Percentiles rank a stretch among this genome's conserved stretches.
Evolutionary conservation across 208 protist genomes (phyloP).

Genomic region (Novymonas esmeraldas): DNA sequence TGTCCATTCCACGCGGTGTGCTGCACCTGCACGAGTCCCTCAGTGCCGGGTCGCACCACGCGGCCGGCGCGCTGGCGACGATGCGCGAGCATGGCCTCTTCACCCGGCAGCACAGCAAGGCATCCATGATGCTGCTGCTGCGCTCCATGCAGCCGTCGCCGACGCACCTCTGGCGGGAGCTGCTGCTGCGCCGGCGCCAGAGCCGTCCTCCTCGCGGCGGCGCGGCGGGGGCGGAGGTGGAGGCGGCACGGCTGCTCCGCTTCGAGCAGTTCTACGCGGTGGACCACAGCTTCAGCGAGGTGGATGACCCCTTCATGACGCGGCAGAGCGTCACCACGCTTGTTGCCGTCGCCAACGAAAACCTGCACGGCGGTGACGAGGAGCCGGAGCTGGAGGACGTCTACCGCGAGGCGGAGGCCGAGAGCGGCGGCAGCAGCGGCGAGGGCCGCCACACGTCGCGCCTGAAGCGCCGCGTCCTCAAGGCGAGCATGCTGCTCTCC

Average conservation of each 20-base stretch:
- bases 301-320: conserved; percentile 58
- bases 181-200: conserved; percentile 22
- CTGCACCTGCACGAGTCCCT: conserved; percentile 45
- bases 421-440: not conserved
- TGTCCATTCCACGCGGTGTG: conserved; percentile 16
- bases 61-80: conserved; percentile 56
- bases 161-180: conserved; percentile 43
- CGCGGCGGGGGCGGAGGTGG: not conserved
- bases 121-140: conserved; percentile 40
- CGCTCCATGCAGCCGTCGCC: conserved; percentile 28
- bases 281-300: conserved; percentile 42
- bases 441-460: conserved; percentile 18
- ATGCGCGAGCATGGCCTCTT: conserved; percentile 73
- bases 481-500: conserved; percentile 48
- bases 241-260: conserved; percentile 42
- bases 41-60: conserved; percentile 53
- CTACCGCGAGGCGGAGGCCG: conserved; percentile 29
- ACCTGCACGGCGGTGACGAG: conserved; percentile 22
- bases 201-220: not conserved
- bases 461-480: conserved; percentile 27
- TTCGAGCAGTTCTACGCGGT: conserved; percentile 64
- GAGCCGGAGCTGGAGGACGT: conserved; percentile 27
- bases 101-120: conserved; percentile 43
- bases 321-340: conserved; percentile 30
- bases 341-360: conserved; percentile 35